A percentile compares a stretch with the other conserved stretches of the same genome.
Conservation (phyloP, 2,329 filamentous ascomycete genomes). For the Colletotrichum eleusines region DNA sequence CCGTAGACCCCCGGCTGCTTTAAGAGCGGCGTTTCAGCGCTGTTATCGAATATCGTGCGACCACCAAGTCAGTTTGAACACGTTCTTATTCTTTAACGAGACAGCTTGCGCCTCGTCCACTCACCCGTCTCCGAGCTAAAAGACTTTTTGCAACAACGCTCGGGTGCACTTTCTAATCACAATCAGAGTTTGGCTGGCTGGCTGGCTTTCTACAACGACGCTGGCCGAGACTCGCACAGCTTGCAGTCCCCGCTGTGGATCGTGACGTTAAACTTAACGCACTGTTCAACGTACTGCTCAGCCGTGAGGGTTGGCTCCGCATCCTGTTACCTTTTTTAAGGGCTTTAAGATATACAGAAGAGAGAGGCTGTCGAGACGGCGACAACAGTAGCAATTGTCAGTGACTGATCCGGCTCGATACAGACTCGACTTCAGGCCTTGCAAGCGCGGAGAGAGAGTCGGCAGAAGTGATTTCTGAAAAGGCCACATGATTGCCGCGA, state of each 20-base stretch:
- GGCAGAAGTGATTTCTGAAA: background rate
- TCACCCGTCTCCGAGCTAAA: slow-evolving; percentile 69
- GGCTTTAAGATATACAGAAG: too few relatives aligned
- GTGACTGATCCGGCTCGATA: fast-evolving
- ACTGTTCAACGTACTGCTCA: too few relatives aligned
- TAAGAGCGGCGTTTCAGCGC: background rate
- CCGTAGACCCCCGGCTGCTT: background rate
- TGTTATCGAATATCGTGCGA: background rate
- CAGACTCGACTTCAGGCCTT: too few relatives aligned
- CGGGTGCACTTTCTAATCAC: slow-evolving; percentile 66
- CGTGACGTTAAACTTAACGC: too few relatives aligned
- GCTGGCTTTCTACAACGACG: slow-evolving; percentile 70
- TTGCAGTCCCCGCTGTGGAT: too few relatives aligned
- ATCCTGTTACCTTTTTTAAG: too few relatives aligned
- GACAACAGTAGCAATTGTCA: background rate
- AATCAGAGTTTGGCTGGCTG: slow-evolving; percentile 65
- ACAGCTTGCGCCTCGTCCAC: slow-evolving; percentile 54
- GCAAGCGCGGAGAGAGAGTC: background rate
- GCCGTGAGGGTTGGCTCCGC: background rate
- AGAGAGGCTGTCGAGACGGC: slow-evolving; percentile 3
- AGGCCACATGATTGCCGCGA: background rate
- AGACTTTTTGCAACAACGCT: slow-evolving; percentile 70
- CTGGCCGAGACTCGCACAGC: slow-evolving; percentile 56
- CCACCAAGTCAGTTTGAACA: background rate
- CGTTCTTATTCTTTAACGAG: background rate